Evolutionary conservation across 495 filamentous ascomycete species (phyloP).

Genomic region (Glutinoglossum americanum): DNA sequence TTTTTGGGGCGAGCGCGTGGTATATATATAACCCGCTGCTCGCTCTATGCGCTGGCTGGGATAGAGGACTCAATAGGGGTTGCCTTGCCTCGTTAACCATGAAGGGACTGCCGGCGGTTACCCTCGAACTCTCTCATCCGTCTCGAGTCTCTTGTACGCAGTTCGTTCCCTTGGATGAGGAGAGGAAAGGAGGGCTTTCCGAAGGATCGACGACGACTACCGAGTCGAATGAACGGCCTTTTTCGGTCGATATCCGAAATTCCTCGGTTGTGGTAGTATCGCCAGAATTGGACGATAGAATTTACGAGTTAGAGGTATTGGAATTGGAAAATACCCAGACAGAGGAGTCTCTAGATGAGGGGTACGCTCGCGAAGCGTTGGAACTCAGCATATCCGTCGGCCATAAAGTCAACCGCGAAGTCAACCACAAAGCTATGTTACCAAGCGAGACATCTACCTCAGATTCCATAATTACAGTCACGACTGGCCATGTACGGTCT

Average conservation of each 20-base stretch:
- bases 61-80: not conserved
- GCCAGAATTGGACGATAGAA: not conserved
- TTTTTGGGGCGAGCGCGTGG: too few species aligned
- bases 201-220: not conserved
- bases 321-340: not conserved
- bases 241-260: not conserved
- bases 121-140: not conserved
- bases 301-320: conserved; percentile 2
- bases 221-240: not conserved
- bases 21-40: not conserved
- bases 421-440: not conserved
- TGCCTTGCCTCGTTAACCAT: not conserved
- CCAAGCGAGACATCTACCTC: not conserved
- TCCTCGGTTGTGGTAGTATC: not conserved
- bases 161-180: not conserved
- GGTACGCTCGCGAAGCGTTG: not conserved
- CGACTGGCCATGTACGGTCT: not conserved
- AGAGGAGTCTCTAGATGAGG: not conserved
- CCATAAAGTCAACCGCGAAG: too few species aligned
- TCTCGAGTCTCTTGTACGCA: not conserved
- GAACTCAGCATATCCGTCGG: not conserved
- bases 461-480: not conserved
- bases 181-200: not conserved
- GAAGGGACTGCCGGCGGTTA: not conserved
- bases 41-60: not conserved